Evolutionary conservation across 2,329 filamentous ascomycete genomes (phyloP), one percentile per base, ranked within the genome.

Genomic region (Cytospora piceae): DNA sequence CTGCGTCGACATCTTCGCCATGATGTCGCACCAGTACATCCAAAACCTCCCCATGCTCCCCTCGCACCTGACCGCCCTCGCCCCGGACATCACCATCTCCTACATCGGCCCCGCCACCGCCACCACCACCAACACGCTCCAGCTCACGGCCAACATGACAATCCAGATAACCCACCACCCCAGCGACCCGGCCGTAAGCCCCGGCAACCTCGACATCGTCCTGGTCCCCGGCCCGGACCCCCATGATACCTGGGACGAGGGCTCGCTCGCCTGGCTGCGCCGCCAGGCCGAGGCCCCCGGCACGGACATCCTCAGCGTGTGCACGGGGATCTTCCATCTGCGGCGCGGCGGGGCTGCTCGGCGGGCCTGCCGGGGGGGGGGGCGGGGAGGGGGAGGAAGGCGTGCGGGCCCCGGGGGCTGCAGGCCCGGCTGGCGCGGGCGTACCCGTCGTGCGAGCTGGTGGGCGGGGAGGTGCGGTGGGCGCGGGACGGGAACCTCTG

Each of bases 401-500:
- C 77, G 6, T 82, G 81, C 66, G 84, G 83, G 7, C 83, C 83
- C 2, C 71, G 81, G 42, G 78, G 73, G 0, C 15, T 84, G 63
- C 79, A 85, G 70, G 73, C 75, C 14, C 61, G 75, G 31, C 70
- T 84, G 56, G 32, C 69, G 66, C 54, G 69, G 73, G 54, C 77
- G 70, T 82, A 77, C 56, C 79, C 76, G 17, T 39, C 24, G 46
- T 56, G 59, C 12, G 73, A 73, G 1, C 76, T 83, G 65, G 76
- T 80, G 12, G 83, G 83, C 3, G 74, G 82, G 3, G 77, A 77
- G 72, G 72, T 81, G 59, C 74, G 84, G 49, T 86, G 83, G 83
- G 74, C 79, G 46, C 76, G 78, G 64, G 83, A 86, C 67, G 83
- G 82, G 12, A 85, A 82, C 69, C 72, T 86, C 51, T 86, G 84